These are phyloP conservation scores for Asterochloris sp. DNA, from an alignment of 139 green algal genomes.

Conservation along the genomic window DNA sequence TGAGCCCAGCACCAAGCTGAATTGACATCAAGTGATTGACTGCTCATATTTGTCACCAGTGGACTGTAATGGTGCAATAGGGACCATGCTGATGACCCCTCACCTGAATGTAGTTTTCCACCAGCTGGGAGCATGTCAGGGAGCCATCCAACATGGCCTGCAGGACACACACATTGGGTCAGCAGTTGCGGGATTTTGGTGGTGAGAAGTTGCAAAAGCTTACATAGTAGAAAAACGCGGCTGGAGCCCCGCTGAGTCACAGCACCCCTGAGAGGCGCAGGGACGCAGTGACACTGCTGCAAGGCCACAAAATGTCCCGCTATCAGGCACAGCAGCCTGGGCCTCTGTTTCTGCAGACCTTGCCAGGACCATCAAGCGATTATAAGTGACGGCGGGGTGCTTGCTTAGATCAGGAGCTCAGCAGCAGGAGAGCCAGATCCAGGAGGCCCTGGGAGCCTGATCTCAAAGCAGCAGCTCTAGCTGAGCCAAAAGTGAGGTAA, in stretches of 20 bases:
- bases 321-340: too few relatives aligned
- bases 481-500: too few relatives aligned
- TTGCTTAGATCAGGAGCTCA: too few relatives aligned
- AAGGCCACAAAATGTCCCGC: not conserved
- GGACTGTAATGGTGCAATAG: not conserved
- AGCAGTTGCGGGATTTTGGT: not conserved
- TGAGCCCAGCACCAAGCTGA: not conserved
- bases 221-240: not conserved
- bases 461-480: too few relatives aligned
- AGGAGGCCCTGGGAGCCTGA: too few relatives aligned
- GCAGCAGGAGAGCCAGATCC: too few relatives aligned
- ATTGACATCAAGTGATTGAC: not conserved
- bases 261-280: not conserved
- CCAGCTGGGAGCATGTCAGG: slow-evolving; percentile 21
- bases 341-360: too few relatives aligned
- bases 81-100: not conserved
- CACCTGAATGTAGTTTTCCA: slow-evolving; percentile 21
- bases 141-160: slow-evolving; percentile 20
- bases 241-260: not conserved
- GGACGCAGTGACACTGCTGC: not conserved
- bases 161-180: not conserved
- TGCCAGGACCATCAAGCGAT: too few relatives aligned
- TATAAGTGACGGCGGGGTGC: too few relatives aligned
- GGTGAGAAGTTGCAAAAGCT: not conserved
- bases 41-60: not conserved